Conservation (phyloP, 306 rosid genomes). For the Prunus fruticosa region DNA sequence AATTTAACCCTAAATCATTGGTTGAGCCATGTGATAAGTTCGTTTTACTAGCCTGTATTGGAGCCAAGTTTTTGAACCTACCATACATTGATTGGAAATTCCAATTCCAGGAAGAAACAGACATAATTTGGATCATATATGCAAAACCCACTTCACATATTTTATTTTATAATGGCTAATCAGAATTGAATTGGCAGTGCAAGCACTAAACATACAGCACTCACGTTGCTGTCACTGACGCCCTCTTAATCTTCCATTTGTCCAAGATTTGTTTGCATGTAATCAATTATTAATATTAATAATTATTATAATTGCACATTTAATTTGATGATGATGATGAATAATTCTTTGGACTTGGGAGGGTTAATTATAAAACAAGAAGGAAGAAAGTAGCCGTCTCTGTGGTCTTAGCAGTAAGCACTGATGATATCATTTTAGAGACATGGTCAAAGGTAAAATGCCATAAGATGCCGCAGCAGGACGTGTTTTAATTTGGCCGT, state of each 20-base stretch:
- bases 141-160: constrained; percentile 7
- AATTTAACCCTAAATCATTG: background rate
- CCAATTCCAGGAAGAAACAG: constrained; percentile 28
- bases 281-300: background rate
- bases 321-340: background rate
- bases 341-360: background rate
- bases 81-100: background rate
- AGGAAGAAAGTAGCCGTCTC: constrained; percentile 24
- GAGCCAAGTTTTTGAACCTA: background rate
- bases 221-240: constrained; percentile 57
- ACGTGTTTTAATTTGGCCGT: constrained; percentile 25
- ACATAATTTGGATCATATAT: constrained; percentile 20
- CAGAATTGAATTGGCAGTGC: constrained; percentile 16
- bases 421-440: constrained; percentile 29
- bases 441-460: constrained; percentile 2
- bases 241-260: constrained; percentile 27
- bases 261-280: constrained; percentile 18
- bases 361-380: background rate
- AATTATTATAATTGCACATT: constrained; percentile 14
- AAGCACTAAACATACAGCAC: constrained; percentile 37
- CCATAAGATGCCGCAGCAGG: background rate
- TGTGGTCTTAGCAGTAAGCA: constrained; percentile 17
- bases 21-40: background rate
- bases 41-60: background rate
- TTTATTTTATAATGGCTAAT: background rate